phyloP scores from a whole-genome alignment of 2,329 filamentous ascomycete genomes.

The Blastomyces emzantsi region DNA sequence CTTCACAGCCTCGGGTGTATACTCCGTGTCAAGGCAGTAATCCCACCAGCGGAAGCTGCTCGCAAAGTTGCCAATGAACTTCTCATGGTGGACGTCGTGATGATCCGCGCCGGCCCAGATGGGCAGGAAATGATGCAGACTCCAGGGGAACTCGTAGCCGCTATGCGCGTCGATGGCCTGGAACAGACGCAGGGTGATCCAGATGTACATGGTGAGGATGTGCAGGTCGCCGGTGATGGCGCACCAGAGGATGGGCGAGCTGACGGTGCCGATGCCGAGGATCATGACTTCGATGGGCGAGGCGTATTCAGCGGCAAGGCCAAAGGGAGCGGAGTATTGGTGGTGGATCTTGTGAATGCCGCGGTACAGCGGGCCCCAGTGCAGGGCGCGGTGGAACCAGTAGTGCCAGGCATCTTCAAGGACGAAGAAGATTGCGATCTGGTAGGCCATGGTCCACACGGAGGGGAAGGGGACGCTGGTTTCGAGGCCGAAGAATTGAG shows the following conservation, averaged over 20 bases:
- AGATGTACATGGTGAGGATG: constrained; percentile 94
- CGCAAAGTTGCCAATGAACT: constrained; percentile 96
- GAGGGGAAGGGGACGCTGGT: constrained; percentile 86
- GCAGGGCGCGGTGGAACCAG: constrained; percentile 85
- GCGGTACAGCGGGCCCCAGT: constrained; percentile 94
- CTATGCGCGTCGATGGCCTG: constrained; percentile 97
- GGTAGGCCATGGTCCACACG: constrained; percentile 74
- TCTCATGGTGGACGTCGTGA: constrained; percentile 95
- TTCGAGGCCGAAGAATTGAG: constrained; percentile 80
- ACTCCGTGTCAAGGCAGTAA: constrained; percentile 86
- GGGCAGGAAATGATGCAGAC: constrained; percentile 85
- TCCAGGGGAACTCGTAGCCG: constrained; percentile 98
- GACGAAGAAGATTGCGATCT: constrained; percentile 90
- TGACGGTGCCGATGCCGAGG: constrained; percentile 77
- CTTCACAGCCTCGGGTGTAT: constrained; percentile 77
- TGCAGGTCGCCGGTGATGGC: constrained; percentile 78
- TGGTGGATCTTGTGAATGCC: constrained; percentile 98
- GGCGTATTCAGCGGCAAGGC: constrained; percentile 92
- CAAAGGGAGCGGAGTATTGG: constrained; percentile 96
- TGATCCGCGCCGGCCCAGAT: constrained; percentile 98
- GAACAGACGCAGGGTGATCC: constrained; percentile 88
- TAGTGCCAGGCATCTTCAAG: constrained; percentile 98
- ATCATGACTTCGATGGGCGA: constrained; percentile 96
- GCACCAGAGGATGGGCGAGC: constrained; percentile 74
- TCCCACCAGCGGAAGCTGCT: constrained; percentile 99